phyloP scores from a whole-genome alignment of 805 yeast genomes.

The Zygotorulaspora florentina region DNA sequence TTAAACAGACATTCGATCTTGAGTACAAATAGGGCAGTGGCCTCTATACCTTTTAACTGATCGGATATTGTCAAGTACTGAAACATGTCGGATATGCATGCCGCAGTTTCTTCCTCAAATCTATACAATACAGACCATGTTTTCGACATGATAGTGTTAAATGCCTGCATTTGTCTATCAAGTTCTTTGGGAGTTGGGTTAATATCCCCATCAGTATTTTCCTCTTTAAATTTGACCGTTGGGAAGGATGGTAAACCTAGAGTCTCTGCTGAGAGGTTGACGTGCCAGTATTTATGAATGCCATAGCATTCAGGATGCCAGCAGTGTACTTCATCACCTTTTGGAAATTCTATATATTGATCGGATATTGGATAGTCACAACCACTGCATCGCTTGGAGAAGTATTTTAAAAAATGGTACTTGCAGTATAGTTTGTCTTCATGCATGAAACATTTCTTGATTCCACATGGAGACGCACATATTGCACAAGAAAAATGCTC shows the following conservation, averaged over 20 bases:
- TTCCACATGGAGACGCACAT: slow-evolving; percentile 81
- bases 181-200: slow-evolving; percentile 46
- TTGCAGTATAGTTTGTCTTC: slow-evolving; percentile 82
- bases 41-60: slow-evolving; percentile 58
- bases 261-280: slow-evolving; percentile 59
- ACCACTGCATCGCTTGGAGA: slow-evolving; percentile 89
- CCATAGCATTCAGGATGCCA: slow-evolving; percentile 99
- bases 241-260: slow-evolving; percentile 44
- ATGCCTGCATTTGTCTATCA: slow-evolving; percentile 54
- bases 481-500: slow-evolving; percentile 92
- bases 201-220: slow-evolving; percentile 26
- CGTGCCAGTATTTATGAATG: slow-evolving; percentile 97
- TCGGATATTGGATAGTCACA: slow-evolving; percentile 87
- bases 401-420: slow-evolving; percentile 80
- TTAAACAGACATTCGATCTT: slow-evolving; percentile 72
- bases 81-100: slow-evolving; percentile 87
- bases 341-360: slow-evolving; percentile 86
- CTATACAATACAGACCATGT: slow-evolving; percentile 87
- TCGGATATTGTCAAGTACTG: slow-evolving; percentile 74
- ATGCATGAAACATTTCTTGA: slow-evolving; percentile 89
- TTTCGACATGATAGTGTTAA: slow-evolving; percentile 54
- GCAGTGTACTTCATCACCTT: slow-evolving; percentile 88
- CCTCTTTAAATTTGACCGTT: slow-evolving; percentile 21
- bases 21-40: slow-evolving; percentile 68
- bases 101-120: slow-evolving; percentile 87